Conservation (phyloP, 2,329 filamentous ascomycete genomes). For the Exophiala bonariae region DNA sequence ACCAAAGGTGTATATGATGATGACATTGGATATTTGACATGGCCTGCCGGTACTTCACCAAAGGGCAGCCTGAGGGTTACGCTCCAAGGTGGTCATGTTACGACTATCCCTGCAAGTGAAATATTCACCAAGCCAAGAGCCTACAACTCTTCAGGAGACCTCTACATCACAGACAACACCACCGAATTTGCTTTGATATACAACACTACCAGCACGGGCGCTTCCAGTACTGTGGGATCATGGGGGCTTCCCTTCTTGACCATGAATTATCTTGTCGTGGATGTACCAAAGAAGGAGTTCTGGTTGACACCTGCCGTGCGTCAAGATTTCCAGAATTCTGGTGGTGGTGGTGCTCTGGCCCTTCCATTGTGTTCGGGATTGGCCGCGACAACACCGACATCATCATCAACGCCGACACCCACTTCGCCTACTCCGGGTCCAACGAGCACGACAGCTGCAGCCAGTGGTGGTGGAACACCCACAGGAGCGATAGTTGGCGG, state of each 20-base stretch:
- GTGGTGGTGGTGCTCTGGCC: constrained; percentile 10
- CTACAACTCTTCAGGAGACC: constrained; percentile 9
- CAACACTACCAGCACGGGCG: constrained; percentile 1
- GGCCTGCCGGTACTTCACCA: neutral
- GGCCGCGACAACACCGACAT: too few species aligned
- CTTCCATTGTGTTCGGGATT: neutral
- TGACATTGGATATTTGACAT: neutral
- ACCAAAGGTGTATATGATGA: neutral
- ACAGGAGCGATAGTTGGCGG: constrained; percentile 24
- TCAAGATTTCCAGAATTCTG: constrained; percentile 5
- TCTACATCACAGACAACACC: constrained; percentile 1
- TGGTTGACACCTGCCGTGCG: constrained; percentile 15
- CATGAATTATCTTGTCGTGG: constrained; percentile 23
- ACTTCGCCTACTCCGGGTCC: neutral
- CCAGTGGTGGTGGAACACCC: constrained; percentile 1
- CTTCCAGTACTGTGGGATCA: neutral
- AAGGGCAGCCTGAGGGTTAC: constrained; percentile 7
- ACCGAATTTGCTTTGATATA: neutral
- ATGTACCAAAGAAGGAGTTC: constrained; percentile 11
- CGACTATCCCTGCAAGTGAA: constrained; percentile 4
- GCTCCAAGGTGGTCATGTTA: constrained; percentile 8
- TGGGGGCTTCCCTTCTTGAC: constrained; percentile 22
- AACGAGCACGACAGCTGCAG: too few species aligned
- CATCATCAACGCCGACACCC: too few species aligned
- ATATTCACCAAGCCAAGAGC: constrained; percentile 8